Percentiles rank a stretch among this genome's conserved stretches.
These are phyloP conservation scores for Wickerhamiella slavikovae DNA, from an alignment of 805 yeast species.

Conservation along the genomic window DNA sequence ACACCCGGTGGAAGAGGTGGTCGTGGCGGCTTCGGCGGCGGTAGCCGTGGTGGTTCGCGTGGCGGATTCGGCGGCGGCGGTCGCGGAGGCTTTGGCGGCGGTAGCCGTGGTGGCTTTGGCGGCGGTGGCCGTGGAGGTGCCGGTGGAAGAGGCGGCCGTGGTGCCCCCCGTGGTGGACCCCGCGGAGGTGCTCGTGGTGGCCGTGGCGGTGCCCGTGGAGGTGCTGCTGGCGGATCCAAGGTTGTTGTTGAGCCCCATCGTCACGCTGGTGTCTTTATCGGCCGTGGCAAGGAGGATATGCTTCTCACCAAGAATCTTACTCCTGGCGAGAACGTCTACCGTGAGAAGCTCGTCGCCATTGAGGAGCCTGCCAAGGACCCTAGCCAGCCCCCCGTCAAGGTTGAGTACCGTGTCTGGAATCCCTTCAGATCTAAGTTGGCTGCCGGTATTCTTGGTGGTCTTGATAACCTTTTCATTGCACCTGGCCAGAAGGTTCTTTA, in stretches of 20 bases:
- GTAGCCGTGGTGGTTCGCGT: slow-evolving; percentile 24
- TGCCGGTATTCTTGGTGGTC: slow-evolving; percentile 99
- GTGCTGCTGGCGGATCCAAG: slow-evolving; percentile 59
- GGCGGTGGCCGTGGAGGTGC: slow-evolving; percentile 29
- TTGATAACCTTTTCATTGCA: slow-evolving; percentile 89
- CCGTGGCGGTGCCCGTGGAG: slow-evolving; percentile 28
- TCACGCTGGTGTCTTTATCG: slow-evolving; percentile 95
- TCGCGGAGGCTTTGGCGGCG: slow-evolving; percentile 34
- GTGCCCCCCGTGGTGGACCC: slow-evolving; percentile 16
- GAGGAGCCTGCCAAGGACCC: slow-evolving; percentile 87
- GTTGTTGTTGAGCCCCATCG: slow-evolving; percentile 97
- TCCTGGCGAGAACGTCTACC: slow-evolving; percentile 97
- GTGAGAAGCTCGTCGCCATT: slow-evolving; percentile 86
- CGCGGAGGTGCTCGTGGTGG: slow-evolving; percentile 33
- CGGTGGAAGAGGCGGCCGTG: slow-evolving; percentile 18
- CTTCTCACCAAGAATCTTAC: slow-evolving; percentile 91
- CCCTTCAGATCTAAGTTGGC: slow-evolving; percentile 99
- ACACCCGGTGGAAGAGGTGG: slow-evolving; percentile 29
- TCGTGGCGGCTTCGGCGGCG: slow-evolving; percentile 29
- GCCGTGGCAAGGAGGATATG: slow-evolving; percentile 98
- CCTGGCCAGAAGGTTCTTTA: slow-evolving; percentile 97
- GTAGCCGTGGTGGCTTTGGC: slow-evolving; percentile 25
- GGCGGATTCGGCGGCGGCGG: slow-evolving; percentile 34
- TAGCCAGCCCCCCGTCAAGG: slow-evolving; percentile 46
- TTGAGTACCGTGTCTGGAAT: slow-evolving; percentile 99